Conservation (phyloP, 2,329 filamentous ascomycete genomes). For the Hymenoscyphus linearis region DNA sequence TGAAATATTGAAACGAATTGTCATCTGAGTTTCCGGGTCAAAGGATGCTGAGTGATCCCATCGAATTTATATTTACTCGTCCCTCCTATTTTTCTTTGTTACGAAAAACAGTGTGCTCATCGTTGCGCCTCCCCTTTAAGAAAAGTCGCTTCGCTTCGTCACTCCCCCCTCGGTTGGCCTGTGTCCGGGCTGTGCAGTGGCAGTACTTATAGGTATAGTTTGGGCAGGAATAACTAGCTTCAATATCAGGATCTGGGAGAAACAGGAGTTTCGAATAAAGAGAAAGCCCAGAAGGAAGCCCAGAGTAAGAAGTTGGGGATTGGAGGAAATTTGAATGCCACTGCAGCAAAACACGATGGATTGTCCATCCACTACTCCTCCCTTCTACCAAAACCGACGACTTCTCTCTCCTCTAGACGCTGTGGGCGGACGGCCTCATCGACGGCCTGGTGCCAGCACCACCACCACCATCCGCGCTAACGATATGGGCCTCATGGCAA, state of each 20-base stretch:
- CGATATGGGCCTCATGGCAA: not conserved
- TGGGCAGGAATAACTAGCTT: not conserved
- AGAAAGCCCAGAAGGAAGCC: not conserved
- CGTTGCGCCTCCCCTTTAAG: not conserved
- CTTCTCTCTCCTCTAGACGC: slow-evolving; percentile 7
- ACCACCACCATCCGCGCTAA: not conserved
- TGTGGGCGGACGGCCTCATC: not conserved
- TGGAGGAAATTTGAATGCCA: not conserved
- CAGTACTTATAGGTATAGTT: too few species aligned
- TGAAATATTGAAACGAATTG: not conserved
- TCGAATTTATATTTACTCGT: not conserved
- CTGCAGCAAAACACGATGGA: not conserved
- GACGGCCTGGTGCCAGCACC: not conserved
- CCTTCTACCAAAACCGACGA: not conserved
- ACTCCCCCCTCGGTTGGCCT: not conserved
- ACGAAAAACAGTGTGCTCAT: not conserved
- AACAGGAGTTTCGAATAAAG: not conserved
- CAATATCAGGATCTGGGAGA: not conserved
- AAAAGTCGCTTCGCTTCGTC: not conserved
- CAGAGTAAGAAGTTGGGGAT: not conserved
- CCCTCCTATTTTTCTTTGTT: not conserved
- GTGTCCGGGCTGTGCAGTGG: not conserved
- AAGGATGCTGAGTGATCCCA: not conserved
- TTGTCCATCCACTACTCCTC: not conserved
- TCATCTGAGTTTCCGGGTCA: slow-evolving; percentile 1